Evolutionary conservation across 306 rosid genomes (phyloP).

Genomic region (Vigna nakashimae): DNA sequence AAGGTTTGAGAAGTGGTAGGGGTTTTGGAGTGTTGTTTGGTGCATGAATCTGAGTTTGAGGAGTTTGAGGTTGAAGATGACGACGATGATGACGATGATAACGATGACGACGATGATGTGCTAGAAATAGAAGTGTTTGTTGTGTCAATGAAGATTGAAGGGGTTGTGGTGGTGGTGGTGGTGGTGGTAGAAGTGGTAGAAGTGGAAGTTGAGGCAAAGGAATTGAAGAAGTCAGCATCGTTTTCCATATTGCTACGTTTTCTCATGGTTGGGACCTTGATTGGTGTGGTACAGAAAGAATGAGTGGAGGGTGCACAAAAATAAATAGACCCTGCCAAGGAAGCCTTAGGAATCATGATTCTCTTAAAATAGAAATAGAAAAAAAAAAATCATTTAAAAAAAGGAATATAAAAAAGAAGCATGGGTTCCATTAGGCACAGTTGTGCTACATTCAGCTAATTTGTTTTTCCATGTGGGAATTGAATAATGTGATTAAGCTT

Average conservation of each 20-base stretch:
- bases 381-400: background rate
- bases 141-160: background rate
- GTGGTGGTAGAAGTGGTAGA: background rate
- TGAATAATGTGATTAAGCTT: conserved; percentile 35
- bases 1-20: conserved; percentile 18
- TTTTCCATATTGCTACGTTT: conserved; percentile 63
- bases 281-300: conserved; percentile 42
- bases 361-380: conserved; percentile 11
- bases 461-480: conserved; percentile 75
- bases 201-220: background rate
- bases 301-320: conserved; percentile 50
- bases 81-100: conserved; percentile 41
- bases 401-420: conserved; percentile 40
- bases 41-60: conserved; percentile 37
- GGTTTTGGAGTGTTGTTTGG: conserved; percentile 19
- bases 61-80: conserved; percentile 43
- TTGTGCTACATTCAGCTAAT: conserved; percentile 57
- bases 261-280: conserved; percentile 43
- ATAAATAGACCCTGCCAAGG: conserved; percentile 34
- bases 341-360: conserved; percentile 30
- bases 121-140: conserved; percentile 37
- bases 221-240: conserved; percentile 47
- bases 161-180: background rate
- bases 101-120: conserved; percentile 22
- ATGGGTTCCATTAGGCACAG: conserved; percentile 55